phyloP scores from a whole-genome alignment of 2,329 filamentous ascomycete genomes.

The Fusarium guadeloupense region DNA sequence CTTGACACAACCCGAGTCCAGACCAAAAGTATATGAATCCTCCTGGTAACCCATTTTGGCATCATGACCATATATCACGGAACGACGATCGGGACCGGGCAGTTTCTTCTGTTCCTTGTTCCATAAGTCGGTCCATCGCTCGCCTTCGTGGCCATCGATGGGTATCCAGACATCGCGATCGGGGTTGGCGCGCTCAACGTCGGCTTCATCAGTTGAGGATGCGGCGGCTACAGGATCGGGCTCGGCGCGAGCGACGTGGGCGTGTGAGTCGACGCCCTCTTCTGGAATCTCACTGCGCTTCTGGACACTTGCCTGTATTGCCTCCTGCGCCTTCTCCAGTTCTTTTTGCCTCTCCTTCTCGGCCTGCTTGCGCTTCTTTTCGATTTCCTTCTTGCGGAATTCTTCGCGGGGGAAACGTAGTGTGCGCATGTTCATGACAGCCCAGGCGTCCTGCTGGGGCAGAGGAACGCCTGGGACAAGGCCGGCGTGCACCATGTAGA shows the following conservation, averaged over 20 bases:
- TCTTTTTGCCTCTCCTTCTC: constrained; percentile 33
- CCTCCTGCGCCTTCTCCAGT: constrained; percentile 28
- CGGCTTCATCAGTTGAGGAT: background rate
- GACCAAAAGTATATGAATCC: constrained; percentile 77
- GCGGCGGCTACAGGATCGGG: background rate
- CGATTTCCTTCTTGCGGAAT: constrained; percentile 50
- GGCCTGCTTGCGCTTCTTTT: constrained; percentile 39
- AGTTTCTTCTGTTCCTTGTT: constrained; percentile 58
- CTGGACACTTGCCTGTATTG: constrained; percentile 2
- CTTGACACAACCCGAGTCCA: constrained; percentile 84
- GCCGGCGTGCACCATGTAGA: constrained; percentile 84
- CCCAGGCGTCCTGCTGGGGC: constrained; percentile 76
- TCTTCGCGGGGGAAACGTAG: constrained; percentile 65
- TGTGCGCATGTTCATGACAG: constrained; percentile 92
- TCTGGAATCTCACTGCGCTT: constrained; percentile 7
- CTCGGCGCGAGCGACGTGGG: constrained; percentile 15
- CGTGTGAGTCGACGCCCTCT: background rate
- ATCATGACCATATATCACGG: constrained; percentile 90
- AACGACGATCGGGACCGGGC: constrained; percentile 56
- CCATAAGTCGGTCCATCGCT: constrained; percentile 74
- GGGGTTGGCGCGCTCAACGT: constrained; percentile 18
- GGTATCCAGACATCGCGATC: constrained; percentile 50
- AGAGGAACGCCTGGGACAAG: constrained; percentile 79
- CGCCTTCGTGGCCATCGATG: constrained; percentile 60
- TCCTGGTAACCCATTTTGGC: constrained; percentile 71